Evolutionary conservation across 306 rosid genomes (phyloP).

Genomic region (Myrica gale): DNA sequence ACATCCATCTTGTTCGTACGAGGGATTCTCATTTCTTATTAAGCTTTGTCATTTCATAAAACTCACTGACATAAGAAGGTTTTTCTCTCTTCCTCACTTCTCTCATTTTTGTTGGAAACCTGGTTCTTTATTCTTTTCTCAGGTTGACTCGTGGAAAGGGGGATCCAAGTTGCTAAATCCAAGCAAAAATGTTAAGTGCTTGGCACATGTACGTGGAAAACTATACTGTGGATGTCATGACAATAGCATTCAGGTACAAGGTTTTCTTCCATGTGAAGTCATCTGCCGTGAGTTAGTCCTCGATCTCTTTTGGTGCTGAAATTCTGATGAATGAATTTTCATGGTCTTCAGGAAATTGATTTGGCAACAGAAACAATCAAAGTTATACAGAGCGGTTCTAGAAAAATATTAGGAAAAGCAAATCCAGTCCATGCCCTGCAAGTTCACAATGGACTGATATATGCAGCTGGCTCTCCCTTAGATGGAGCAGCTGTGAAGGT

Average conservation of each 20-base stretch:
- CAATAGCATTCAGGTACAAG: constrained; percentile 72
- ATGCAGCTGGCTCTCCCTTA: constrained; percentile 61
- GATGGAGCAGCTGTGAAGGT: constrained; percentile 87
- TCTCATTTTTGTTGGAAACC: neutral
- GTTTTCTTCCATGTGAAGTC: constrained; percentile 6
- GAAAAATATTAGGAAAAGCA: constrained; percentile 70
- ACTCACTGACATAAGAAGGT: neutral
- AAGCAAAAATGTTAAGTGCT: constrained; percentile 68
- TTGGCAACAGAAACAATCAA: constrained; percentile 62
- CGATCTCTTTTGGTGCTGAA: constrained; percentile 18
- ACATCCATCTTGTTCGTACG: neutral
- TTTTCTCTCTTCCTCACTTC: no score
- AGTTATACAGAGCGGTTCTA: constrained; percentile 65
- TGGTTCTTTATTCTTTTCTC: constrained; percentile 1
- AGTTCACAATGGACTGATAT: constrained; percentile 58
- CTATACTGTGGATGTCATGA: constrained; percentile 90
- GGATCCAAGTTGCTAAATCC: constrained; percentile 58
- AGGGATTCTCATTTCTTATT: neutral
- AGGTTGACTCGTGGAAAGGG: constrained; percentile 71
- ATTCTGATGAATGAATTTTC: constrained; percentile 10
- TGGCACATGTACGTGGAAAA: constrained; percentile 58
- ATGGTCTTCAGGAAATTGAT: constrained; percentile 64
- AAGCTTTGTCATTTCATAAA: neutral
- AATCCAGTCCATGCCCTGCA: constrained; percentile 67
- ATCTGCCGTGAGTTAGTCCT: constrained; percentile 4